These are phyloP conservation scores for Cladosporium oxysporum DNA, from an alignment of 2,329 filamentous ascomycete genomes.

Conservation along the genomic window DNA sequence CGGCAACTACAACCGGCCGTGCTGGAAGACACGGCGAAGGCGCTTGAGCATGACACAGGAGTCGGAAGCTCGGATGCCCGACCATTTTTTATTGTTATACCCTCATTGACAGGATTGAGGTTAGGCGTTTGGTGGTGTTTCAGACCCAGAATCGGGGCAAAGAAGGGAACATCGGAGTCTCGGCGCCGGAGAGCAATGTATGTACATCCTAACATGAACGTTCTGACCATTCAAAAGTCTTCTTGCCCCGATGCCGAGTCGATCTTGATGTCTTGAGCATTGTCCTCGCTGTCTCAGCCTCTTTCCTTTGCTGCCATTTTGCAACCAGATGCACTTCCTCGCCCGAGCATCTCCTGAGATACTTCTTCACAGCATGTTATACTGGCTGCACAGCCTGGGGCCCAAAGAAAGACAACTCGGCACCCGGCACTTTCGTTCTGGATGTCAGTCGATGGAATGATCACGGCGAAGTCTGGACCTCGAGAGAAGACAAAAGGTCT, in stretches of 20 bases:
- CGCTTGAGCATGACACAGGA: slow-evolving; percentile 19
- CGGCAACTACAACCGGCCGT: slow-evolving; percentile 54
- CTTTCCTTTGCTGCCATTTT: background rate
- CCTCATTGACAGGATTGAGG: slow-evolving; percentile 3
- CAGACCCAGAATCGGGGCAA: slow-evolving; percentile 7
- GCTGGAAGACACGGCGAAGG: slow-evolving; percentile 36
- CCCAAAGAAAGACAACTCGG: slow-evolving; percentile 17
- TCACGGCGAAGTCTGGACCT: background rate
- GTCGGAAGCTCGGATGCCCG: background rate
- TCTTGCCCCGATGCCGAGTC: background rate
- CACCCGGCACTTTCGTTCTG: slow-evolving; percentile 2
- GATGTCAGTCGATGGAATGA: background rate
- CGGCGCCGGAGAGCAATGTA: slow-evolving; percentile 11
- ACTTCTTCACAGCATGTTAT: background rate
- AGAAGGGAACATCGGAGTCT: slow-evolving; percentile 8
- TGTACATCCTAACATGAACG: slow-evolving; percentile 11
- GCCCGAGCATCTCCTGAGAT: slow-evolving; percentile 18
- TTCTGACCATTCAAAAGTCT: background rate
- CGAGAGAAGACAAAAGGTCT: background rate
- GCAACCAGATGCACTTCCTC: background rate
- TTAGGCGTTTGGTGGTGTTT: slow-evolving; percentile 15
- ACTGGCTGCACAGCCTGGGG: background rate
- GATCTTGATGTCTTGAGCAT: background rate
- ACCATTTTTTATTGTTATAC: slow-evolving; percentile 11
- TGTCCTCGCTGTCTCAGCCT: slow-evolving; percentile 21